Conservation (phyloP, 805 yeast species). For the Spathaspora passalidarum region DNA sequence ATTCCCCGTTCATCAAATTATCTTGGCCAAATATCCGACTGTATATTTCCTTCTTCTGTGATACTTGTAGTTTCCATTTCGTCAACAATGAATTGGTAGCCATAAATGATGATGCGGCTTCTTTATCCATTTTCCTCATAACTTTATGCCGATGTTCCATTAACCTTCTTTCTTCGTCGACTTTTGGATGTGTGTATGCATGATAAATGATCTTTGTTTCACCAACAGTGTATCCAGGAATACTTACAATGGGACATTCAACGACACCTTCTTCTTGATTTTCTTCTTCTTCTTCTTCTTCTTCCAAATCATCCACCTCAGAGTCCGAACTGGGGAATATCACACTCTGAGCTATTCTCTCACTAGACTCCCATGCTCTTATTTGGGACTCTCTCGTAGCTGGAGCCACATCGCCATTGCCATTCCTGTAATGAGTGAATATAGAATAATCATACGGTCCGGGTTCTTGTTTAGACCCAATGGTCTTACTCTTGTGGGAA, state of each 20-base stretch:
- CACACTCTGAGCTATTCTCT: conserved; percentile 32
- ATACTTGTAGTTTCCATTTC: conserved; percentile 37
- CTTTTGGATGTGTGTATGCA: conserved; percentile 3
- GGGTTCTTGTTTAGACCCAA: neutral
- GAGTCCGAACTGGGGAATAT: conserved; percentile 28
- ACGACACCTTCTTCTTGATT: neutral
- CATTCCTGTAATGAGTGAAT: conserved; percentile 22
- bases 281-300: conserved; percentile 14
- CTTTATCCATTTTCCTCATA: neutral
- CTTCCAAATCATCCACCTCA: conserved; percentile 18
- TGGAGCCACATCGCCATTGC: conserved; percentile 24
- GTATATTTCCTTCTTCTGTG: conserved; percentile 39
- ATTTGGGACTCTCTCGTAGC: conserved; percentile 39
- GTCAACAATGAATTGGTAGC: conserved; percentile 24
- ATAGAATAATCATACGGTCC: conserved; percentile 35
- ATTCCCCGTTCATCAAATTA: conserved; percentile 37
- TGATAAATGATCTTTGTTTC: conserved; percentile 27
- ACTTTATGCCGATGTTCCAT: neutral
- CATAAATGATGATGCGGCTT: neutral
- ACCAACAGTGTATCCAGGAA: conserved; percentile 40
- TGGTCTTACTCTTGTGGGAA: neutral
- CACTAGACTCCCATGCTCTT: conserved; percentile 45
- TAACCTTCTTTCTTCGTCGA: neutral
- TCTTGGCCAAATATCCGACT: conserved; percentile 36
- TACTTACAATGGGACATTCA: conserved; percentile 18